Percentiles rank a stretch among this genome's conserved stretches.
Evolutionary conservation across 108 stramenopile genomes (phyloP).

Genomic region (Aureococcus anophagefferens): DNA sequence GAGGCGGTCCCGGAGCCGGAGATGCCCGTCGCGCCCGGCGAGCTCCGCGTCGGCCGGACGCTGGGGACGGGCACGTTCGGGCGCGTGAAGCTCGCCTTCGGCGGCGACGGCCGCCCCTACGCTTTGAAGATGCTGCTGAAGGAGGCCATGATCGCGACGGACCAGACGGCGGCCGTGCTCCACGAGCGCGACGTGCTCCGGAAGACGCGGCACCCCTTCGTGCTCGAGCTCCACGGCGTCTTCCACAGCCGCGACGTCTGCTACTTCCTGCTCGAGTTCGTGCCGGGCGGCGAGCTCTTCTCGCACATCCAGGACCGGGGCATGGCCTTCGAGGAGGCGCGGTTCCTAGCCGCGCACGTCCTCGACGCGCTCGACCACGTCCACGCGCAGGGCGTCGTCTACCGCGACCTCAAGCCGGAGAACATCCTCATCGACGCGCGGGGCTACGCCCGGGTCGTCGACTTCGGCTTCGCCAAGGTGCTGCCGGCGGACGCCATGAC

Average conservation of each 20-base stretch:
- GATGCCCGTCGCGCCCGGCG: too few species aligned
- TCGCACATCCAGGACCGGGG: not conserved
- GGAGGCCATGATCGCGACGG: conserved; percentile 31
- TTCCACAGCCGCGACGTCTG: conserved; percentile 30
- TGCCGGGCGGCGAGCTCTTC: not conserved
- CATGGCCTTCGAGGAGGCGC: conserved; percentile 4
- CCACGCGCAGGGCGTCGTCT: conserved; percentile 23
- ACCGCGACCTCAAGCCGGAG: conserved; percentile 86
- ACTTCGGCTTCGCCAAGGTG: conserved; percentile 85
- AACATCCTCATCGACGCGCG: conserved; percentile 71
- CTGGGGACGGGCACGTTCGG: too few species aligned
- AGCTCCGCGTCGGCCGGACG: too few species aligned
- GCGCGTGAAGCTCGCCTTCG: too few species aligned
- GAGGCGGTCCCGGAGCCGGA: too few species aligned
- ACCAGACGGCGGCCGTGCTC: conserved; percentile 35
- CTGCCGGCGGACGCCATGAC: conserved; percentile 39
- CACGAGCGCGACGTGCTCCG: conserved; percentile 18
- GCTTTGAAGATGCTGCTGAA: conserved; percentile 28
- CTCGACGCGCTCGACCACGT: not conserved
- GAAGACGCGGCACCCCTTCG: conserved; percentile 46
- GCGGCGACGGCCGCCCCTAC: too few species aligned
- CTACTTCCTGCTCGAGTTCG: conserved; percentile 11
- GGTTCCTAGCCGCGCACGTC: not conserved
- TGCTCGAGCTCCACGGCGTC: conserved; percentile 42
- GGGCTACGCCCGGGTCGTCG: conserved; percentile 72